Evolutionary conservation across 2,329 filamentous ascomycete species (phyloP), one percentile per base, ranked within the genome.

Genomic region (Coniochaeta sp.): DNA sequence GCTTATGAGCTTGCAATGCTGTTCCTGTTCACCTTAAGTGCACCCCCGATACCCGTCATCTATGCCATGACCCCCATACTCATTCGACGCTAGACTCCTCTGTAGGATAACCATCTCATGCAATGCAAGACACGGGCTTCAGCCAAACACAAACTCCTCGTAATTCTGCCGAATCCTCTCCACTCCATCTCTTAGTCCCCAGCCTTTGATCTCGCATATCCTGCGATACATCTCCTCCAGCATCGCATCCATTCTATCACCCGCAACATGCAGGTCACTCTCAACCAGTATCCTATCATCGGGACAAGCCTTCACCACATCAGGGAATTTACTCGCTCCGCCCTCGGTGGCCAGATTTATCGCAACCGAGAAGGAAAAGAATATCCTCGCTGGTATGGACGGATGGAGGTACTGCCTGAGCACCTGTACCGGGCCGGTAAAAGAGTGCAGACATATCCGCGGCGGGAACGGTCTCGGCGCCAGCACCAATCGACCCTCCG

Each of bases 361-460:
- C 6, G 86, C 87, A 0, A 81, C 81, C 1, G 92, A 97, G 70
- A 98, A 96, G 1, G 92, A 96, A 67, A 96, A 93, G 73, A 87
- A 99, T 22, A 98, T 81, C 17, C 85, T 80, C 0, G 87, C 85
- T 0, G 93, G 93, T 9, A 95, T 85, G 1, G 82, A 79, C 1
- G 85, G 83, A 64, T 89, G 81, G 56, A 91, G 76, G 68, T 96
- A 98, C 71, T 92, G 91, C 64, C 83, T 87, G 40, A 97, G 76
- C 34, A 88, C 82, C 60, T 95, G 87, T 12, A 85, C 79, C 6
- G 88, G 83, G 0, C 91, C 93, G 56, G 90, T 96, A 73, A 92
- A 99, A 0, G 93, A 97, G 73, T 99, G 95, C 62, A 99, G 84
- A 70, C 95, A 99, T 70, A 98, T 88, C 9, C 93, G 80, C 0